Base-by-base conservation (phyloP, 805 yeast species). In the Candida arabinofermentans region DNA sequence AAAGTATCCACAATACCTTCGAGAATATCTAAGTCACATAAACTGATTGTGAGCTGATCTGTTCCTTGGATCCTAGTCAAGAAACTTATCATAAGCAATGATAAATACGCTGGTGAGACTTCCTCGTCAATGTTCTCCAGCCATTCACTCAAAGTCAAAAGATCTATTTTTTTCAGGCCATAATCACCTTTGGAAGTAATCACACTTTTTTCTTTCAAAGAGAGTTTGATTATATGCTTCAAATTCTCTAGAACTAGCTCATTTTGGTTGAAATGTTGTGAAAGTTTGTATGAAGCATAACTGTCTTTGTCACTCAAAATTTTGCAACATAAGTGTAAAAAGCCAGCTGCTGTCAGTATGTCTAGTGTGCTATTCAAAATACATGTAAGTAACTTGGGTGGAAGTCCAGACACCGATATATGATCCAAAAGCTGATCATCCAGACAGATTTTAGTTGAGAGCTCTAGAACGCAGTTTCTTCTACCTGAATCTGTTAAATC, bases 401-500 rank as follows among this genome's bases (percentile, higher is more conserved):
- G 52, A 7, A 50, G n/a, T 0, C 52, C 57, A 27, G 44, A 19
- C 4, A 36, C 32, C 17, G 42, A 43, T 2, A 57, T 10, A 34
- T 47, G 46, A 8, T 32, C 32, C 5, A 42, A 12, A 45, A 63
- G 60, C 2, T 46, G 47, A 8, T 27, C 29, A 26, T 53, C 56
- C 17, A 50, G 51, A 17, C 49, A 31, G 5, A 57, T 39, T 27
- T 47, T 57, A 24, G 55, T 33, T 2, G 55, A 53, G 7, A 61
- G 38, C 8, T 66, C 69, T 5, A 65, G 27, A 1, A 65, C 14
- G 0, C 46, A 34, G 3, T 48, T 36, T 19, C 58, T 42, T 3
- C 46, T 50, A 6, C 42, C 41, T 1, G 53, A 35, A 2, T 41
- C 16, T 1, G 55, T 38, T 10, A 52, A 41, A 1, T 54, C 57